Base-by-base conservation (phyloP, 2,329 filamentous ascomycete species). In the Chrysoporthe cubensis region DNA sequence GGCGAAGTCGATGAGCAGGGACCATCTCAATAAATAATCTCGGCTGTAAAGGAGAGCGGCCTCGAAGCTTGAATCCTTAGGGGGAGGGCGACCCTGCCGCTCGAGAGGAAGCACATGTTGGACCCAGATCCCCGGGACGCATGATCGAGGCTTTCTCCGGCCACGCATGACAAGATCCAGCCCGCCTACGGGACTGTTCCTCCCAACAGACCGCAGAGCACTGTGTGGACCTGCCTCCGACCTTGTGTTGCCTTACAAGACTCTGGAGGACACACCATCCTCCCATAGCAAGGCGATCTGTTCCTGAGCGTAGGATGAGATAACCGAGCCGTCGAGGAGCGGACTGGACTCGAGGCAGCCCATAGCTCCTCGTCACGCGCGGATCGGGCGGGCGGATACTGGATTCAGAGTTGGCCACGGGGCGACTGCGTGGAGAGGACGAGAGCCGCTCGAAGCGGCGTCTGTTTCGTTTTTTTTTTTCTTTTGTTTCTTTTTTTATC, bases 361-460 rank as follows among this genome's bases (percentile, higher is more conserved):
- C n/a, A 50, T 3, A 50, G 48, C 48, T 32, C 21, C 13, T 52
- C 44, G 26, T 48, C 44, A 46, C 4, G 52, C 26, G 26, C 26
- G 32, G 34, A 32, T 5, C 8, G 9, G 32, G 14, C 32, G 52
- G 32, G 18, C 8, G 16, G 16, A 40, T 40, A 8, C 50, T 54
- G 50, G 2, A 34, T 6, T 32, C 26, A 4, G 32, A 21, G 4
- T 54, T 16, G 26, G 50, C 50, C 50, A 54, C 13, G 21, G 26
- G 21, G 11, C 50, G 50, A 26, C 50, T 34, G 50, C 50, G 21
- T 54, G 50, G 21, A 54, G 50, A 57, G 54, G 54, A n/a, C 54
- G 40, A 34, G 32, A 57, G 54, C 54, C 54, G 54, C 54, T 57
- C 34, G 54, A 57, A 57, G 34, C 34, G 54, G 54, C 18, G 34